These are phyloP conservation scores for Phytophthora crassamura DNA, from an alignment of 352 stramenopile species.

Conservation along the genomic window DNA sequence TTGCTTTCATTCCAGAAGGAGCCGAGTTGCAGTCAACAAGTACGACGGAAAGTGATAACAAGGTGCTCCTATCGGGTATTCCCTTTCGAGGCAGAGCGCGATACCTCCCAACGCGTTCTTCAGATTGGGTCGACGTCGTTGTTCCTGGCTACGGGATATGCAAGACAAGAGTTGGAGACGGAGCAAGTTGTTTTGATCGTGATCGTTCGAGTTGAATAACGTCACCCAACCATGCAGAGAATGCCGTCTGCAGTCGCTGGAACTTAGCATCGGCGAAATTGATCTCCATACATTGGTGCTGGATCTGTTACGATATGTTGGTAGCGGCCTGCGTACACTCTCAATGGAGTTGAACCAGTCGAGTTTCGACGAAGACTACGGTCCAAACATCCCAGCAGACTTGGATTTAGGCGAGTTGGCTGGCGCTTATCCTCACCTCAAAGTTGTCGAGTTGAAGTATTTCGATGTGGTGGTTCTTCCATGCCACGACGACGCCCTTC, in stretches of 20 bases:
- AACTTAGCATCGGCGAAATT: background rate
- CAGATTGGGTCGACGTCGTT: background rate
- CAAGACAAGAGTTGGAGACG: background rate
- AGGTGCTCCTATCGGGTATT: too few species aligned
- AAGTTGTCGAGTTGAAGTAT: background rate
- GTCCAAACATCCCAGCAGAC: background rate
- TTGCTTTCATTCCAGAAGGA: background rate
- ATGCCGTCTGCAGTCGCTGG: background rate
- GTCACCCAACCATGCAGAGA: background rate
- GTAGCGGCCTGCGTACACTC: background rate
- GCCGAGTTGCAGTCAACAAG: too few species aligned
- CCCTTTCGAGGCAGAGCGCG: background rate
- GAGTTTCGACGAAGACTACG: background rate
- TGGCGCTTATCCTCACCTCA: background rate
- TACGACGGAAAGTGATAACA: too few species aligned
- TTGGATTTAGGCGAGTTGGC: background rate
- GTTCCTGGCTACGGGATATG: constrained; percentile 2
- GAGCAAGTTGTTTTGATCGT: background rate
- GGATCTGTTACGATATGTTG: background rate
- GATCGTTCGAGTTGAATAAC: background rate
- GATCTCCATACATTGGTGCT: background rate
- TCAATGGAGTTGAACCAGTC: background rate
- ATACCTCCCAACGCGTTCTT: background rate
- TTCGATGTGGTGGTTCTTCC: background rate
- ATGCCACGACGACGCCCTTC: background rate